These are phyloP conservation scores for Ophiosphaerella narmari DNA, from an alignment of 2,329 filamentous ascomycete genomes.

Conservation along the genomic window DNA sequence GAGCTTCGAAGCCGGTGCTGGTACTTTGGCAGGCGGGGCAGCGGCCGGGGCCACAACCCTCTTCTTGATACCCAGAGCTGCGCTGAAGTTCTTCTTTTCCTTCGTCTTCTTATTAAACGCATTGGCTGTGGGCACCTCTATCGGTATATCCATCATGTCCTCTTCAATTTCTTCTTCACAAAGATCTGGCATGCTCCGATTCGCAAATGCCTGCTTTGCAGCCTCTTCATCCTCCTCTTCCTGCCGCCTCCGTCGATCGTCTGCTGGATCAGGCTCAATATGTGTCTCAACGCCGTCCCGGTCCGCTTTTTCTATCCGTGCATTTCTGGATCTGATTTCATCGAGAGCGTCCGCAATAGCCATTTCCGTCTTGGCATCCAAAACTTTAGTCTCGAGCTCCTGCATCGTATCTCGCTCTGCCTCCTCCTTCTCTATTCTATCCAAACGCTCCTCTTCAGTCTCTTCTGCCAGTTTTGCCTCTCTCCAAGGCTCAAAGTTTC, in stretches of 20 bases:
- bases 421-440: slow-evolving; percentile 79
- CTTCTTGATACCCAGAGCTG: slow-evolving; percentile 78
- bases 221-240: slow-evolving; percentile 85
- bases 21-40: slow-evolving; percentile 11
- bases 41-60: slow-evolving; percentile 21
- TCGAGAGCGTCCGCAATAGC: slow-evolving; percentile 93
- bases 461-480: slow-evolving; percentile 70
- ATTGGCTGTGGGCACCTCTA: slow-evolving; percentile 49
- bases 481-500: slow-evolving; percentile 93
- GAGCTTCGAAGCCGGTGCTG: slow-evolving; percentile 22
- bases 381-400: slow-evolving; percentile 89
- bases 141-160: slow-evolving; percentile 45
- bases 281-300: slow-evolving; percentile 64
- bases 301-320: slow-evolving; percentile 76
- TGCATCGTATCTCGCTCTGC: slow-evolving; percentile 91
- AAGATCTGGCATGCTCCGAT: slow-evolving; percentile 44
- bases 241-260: slow-evolving; percentile 64
- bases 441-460: slow-evolving; percentile 84
- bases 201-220: slow-evolving; percentile 75
- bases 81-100: slow-evolving; percentile 82
- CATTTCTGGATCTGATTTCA: slow-evolving; percentile 91
- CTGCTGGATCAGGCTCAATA: slow-evolving; percentile 57
- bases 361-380: slow-evolving; percentile 94
- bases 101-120: slow-evolving; percentile 78
- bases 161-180: slow-evolving; percentile 59